Conservation (phyloP, 441 rosid species). For the Corymbia citriodora region DNA sequence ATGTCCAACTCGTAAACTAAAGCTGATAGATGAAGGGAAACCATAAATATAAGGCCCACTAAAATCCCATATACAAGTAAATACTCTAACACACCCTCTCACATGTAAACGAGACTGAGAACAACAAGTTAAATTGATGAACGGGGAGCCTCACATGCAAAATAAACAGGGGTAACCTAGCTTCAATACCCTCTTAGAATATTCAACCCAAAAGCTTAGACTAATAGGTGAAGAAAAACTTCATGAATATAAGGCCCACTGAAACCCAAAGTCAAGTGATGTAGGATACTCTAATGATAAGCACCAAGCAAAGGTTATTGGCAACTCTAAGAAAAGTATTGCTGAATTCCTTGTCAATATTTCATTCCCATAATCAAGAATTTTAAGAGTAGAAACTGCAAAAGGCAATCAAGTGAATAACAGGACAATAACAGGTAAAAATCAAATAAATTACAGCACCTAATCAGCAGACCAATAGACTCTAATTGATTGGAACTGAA, state of each 20-base stretch:
- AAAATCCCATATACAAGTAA: not conserved
- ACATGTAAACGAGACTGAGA: not conserved
- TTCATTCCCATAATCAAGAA: not conserved
- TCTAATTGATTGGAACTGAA: not conserved
- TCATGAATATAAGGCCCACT: not conserved
- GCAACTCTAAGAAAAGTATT: not conserved
- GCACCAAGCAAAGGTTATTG: not conserved
- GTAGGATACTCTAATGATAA: not conserved
- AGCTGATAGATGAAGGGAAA: not conserved
- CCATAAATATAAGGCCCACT: not conserved
- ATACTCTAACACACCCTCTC: not conserved
- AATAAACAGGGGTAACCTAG: not conserved
- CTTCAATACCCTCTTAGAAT: not conserved
- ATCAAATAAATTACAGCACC: not conserved
- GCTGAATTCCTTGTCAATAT: not conserved
- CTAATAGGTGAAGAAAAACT: not conserved
- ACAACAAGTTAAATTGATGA: not conserved
- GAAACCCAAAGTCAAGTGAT: not conserved
- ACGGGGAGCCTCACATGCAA: not conserved
- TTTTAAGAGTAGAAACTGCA: not conserved
- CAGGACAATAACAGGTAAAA: not conserved
- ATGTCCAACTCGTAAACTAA: not conserved
- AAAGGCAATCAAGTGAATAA: not conserved
- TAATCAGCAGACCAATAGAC: not conserved
- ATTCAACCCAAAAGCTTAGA: not conserved